Percentiles rank a stretch among this genome's conserved stretches.
These are phyloP conservation scores for Ogataea dorogensis DNA, from an alignment of 805 yeast species.

Conservation along the genomic window DNA sequence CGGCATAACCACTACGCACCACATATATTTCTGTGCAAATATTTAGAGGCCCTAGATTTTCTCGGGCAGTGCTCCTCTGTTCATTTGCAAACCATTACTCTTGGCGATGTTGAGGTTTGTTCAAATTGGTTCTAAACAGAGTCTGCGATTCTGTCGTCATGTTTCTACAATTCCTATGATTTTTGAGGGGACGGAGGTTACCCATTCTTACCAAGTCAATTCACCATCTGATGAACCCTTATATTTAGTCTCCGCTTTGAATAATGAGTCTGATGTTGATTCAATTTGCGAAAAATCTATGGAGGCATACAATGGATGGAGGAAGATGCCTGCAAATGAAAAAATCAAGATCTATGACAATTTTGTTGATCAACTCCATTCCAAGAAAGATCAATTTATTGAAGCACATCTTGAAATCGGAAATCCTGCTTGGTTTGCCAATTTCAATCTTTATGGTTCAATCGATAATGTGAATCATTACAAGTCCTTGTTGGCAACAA, in stretches of 20 bases:
- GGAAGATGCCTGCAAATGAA: conserved; percentile 2
- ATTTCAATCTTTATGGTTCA: conserved; percentile 33
- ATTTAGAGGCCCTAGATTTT: too few species aligned
- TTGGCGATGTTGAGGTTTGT: neutral
- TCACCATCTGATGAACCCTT: conserved; percentile 1
- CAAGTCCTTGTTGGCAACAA: conserved; percentile 21
- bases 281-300: conserved; percentile 1
- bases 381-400: conserved; percentile 17
- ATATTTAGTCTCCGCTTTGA: neutral
- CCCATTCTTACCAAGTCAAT: neutral
- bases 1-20: conserved; percentile 1
- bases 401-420: conserved; percentile 36
- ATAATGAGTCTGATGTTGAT: neutral
- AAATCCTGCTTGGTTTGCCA: conserved; percentile 37
- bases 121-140: too few species aligned
- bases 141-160: too few species aligned
- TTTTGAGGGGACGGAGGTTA: conserved; percentile 1
- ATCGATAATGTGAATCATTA: conserved; percentile 35
- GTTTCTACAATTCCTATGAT: conserved; percentile 1
- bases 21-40: neutral
- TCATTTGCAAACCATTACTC: neutral
- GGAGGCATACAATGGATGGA: conserved; percentile 5
- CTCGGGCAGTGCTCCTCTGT: neutral
- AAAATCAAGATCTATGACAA: conserved; percentile 4
- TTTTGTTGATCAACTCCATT: neutral